Evolutionary conservation across 495 filamentous ascomycete species (phyloP), one percentile per base, ranked within the genome.

Genomic region (Podospora bellae-mahoneyi): DNA sequence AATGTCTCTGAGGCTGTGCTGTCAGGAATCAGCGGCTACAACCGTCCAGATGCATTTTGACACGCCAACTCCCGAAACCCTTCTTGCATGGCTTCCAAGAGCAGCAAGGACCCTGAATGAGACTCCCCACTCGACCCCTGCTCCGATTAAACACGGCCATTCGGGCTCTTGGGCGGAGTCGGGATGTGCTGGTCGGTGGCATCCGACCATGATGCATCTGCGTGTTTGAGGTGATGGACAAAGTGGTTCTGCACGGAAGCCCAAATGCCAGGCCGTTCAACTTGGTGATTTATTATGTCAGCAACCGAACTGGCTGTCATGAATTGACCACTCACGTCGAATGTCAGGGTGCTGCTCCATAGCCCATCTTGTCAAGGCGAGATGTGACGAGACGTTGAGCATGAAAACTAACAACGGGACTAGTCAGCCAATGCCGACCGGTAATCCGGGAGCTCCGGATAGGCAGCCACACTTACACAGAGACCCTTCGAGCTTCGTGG

Each of bases 331-430:
- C 73, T 70, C 53, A 72, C 74, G 62, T 62, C 68, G 59, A 19
- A 73, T 70, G 16, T 72, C 72, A 6, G 69, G 72, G 48, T 73
- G 72, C 6, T 64, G 19, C 34, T 69, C 64, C 61, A 48, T 74
- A 0, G 70, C 74, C 68, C 68, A 76, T n/a, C 63, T 63, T 16
- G 74, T 76, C 10, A 76, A 27, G 16, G 64, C 72, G 55, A 73
- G n/a, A n/a, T 69, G 69, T 5, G 72, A 67, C 54, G 69, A 65
- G 53, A 76, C 44, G 26, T 76, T 69, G 62, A 76, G 71, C 74
- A 76, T 76, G 69, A 76, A 76, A 1, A 67, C 73, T 75, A 59
- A 26, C 9, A n/a, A 15, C 28, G 7, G 18, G 20, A 39, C 64
- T 30, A 64, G 59, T 56, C 54, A 57, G 10, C 13, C 10, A 65